Evolutionary conservation across 2,329 filamentous ascomycete species (phyloP), one percentile per base, ranked within the genome.

Genomic region (Pseudovirgaria hyperparasitica): DNA sequence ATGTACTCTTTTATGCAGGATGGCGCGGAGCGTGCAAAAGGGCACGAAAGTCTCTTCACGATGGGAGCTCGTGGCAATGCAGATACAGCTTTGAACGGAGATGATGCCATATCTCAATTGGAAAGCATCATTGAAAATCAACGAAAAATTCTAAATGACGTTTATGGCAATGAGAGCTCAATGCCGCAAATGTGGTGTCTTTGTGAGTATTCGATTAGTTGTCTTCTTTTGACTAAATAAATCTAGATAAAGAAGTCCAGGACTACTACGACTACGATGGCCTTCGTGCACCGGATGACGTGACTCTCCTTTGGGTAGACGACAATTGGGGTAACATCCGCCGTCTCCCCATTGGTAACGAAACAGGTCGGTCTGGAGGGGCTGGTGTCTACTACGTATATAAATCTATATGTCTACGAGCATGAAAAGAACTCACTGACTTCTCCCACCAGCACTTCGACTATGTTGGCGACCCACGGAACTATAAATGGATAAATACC

Each of bases 231-330:
- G n/a, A n/a, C n/a, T n/a, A n/a, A n/a, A n/a, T n/a, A n/a, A n/a
- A n/a, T n/a, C n/a, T n/a, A n/a, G n/a, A 82, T 52, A 81, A 80
- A 44, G 76, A 82, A 45, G 75, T 82, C 2, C 73, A 76, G 50
- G 67, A 68, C 5, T 81, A 82, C 45, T 70, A 75, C 31, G 69
- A 76, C 31, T n/a, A n/a, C n/a, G 60, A 67, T 10, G 76, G 76
- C 2, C 62, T 81, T 43, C 53, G 56, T 2, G 64, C 78, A 47
- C 51, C 75, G 0, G 74, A 80, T 19, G 67, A 77, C 40, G 67
- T 81, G 16, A 80, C 72, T 2, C 56, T 81, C 14, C 58, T 80
- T 4, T 80, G 73, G 67, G 63, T 72, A 0, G 76, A 80, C 43
- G 76, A 81, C 50, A 80, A 78, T 50, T 76, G 63, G 60, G 74